Evolutionary conservation across 305 asterid species (phyloP).

Genomic region (Fraxinus angustifolia): DNA sequence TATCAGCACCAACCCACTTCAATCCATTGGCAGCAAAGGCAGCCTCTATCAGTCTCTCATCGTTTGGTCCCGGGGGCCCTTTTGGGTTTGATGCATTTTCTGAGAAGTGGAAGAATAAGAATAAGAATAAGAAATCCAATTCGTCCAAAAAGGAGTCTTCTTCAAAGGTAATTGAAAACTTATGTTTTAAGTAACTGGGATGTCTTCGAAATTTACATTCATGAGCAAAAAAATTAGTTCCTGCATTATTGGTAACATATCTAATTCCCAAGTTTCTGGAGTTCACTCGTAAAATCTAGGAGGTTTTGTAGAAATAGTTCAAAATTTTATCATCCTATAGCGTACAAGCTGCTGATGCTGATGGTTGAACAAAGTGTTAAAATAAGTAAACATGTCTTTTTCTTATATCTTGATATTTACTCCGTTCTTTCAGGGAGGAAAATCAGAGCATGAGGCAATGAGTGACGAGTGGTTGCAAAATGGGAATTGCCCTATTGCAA

Average conservation of each 20-base stretch:
- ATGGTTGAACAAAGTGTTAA: not conserved
- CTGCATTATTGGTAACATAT: not conserved
- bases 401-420: not conserved
- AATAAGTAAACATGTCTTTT: not conserved
- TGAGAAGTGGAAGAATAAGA: slow-evolving; percentile 50
- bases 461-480: slow-evolving; percentile 76
- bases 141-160: slow-evolving; percentile 58
- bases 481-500: slow-evolving; percentile 88
- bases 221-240: not conserved
- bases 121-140: slow-evolving; percentile 54
- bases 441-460: slow-evolving; percentile 63
- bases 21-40: slow-evolving; percentile 93
- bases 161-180: slow-evolving; percentile 52
- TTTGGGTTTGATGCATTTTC: slow-evolving; percentile 86
- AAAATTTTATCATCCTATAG: not conserved
- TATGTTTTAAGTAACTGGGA: not conserved
- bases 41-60: slow-evolving; percentile 87
- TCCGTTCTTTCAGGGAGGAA: slow-evolving; percentile 49
- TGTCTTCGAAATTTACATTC: not conserved
- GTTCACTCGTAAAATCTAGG: not conserved
- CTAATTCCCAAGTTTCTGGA: not conserved
- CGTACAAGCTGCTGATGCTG: not conserved
- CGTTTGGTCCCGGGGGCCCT: slow-evolving; percentile 79
- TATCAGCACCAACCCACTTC: slow-evolving; percentile 53
- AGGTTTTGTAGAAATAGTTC: not conserved